These are phyloP conservation scores for Dipteronia dyeriana DNA, from an alignment of 345 rosid genomes.

Conservation along the genomic window DNA sequence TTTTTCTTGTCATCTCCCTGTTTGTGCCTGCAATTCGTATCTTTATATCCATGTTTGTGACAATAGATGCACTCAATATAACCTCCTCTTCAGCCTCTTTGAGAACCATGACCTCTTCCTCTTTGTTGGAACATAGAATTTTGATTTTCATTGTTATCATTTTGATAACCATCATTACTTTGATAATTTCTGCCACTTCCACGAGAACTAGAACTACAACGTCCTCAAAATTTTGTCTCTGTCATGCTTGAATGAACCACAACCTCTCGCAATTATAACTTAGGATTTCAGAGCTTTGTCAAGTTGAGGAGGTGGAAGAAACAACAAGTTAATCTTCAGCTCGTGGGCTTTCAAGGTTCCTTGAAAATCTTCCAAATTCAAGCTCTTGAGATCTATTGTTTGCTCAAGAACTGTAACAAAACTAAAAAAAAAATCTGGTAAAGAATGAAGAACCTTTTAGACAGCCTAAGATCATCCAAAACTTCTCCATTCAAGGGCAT, in stretches of 20 bases:
- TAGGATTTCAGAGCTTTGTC: neutral
- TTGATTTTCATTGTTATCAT: too few species aligned
- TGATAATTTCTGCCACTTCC: neutral
- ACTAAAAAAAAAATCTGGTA: neutral
- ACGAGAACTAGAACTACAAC: neutral
- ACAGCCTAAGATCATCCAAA: neutral
- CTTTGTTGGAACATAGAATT: too few species aligned
- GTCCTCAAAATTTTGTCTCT: neutral
- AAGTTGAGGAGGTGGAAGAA: neutral
- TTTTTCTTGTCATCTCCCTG: too few species aligned
- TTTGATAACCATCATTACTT: too few species aligned
- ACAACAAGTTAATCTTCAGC: neutral
- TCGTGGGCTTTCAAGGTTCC: neutral
- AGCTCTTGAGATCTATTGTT: neutral
- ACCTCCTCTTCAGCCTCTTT: too few species aligned
- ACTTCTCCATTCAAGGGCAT: neutral
- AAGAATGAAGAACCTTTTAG: neutral
- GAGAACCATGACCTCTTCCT: too few species aligned
- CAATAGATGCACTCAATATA: too few species aligned
- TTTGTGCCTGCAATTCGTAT: too few species aligned
- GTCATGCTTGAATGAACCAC: neutral
- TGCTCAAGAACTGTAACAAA: neutral
- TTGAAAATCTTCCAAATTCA: neutral
- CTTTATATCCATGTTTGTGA: too few species aligned
- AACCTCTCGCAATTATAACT: neutral